Conservation (phyloP, 2,329 filamentous ascomycete genomes). For the Calonectria henricotiae region DNA sequence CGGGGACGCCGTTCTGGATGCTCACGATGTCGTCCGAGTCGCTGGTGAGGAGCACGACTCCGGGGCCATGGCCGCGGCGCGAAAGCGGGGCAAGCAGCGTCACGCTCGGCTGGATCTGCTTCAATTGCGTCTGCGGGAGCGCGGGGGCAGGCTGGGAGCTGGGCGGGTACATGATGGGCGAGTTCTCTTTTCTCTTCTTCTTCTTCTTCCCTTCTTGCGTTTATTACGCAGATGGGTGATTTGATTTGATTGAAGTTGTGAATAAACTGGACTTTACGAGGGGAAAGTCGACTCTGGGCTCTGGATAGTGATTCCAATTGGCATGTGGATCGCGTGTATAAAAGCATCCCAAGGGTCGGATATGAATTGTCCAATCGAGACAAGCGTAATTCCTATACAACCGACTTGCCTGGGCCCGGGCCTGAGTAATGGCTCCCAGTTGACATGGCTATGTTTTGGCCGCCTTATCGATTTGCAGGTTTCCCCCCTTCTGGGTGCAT, state of each 20-base stretch:
- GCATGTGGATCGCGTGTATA: constrained; percentile 6
- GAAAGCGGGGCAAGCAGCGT: constrained; percentile 56
- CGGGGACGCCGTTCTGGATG: constrained; percentile 62
- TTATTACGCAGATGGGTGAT: not conserved
- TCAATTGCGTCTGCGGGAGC: constrained; percentile 47
- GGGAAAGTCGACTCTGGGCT: not conserved
- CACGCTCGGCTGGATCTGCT: constrained; percentile 42
- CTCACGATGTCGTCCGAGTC: constrained; percentile 45
- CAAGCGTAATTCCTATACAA: constrained; percentile 1
- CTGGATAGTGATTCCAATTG: not conserved
- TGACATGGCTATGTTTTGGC: not conserved
- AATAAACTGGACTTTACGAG: not conserved
- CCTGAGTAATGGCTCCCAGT: not conserved
- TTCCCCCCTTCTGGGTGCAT: constrained; percentile 13
- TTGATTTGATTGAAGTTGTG: not conserved
- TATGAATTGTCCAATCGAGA: constrained; percentile 26
- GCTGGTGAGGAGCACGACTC: constrained; percentile 55
- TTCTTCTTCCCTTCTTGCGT: not conserved
- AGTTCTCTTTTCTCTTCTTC: not conserved
- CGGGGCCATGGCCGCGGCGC: constrained; percentile 58
- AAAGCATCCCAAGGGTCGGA: constrained; percentile 7
- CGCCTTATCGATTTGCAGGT: constrained; percentile 6
- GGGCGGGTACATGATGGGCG: constrained; percentile 47
- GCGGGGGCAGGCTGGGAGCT: constrained; percentile 50
- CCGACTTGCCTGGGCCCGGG: not conserved